Conservation (phyloP, 495 filamentous ascomycete genomes). For the Penicillium cataractarum region DNA sequence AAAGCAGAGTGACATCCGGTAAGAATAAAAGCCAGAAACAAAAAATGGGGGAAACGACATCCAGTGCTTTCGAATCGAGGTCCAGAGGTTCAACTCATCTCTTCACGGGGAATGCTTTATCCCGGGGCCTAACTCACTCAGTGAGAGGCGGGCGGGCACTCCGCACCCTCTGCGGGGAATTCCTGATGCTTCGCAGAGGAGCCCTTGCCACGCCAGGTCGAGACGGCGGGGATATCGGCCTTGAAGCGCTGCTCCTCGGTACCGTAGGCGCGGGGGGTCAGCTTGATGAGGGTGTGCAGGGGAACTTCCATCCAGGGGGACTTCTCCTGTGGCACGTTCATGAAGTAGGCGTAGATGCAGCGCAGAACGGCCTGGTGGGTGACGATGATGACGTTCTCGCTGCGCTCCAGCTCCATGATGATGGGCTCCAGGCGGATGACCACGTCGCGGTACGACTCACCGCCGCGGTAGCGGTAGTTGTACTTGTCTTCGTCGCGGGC, state of each 20-base stretch:
- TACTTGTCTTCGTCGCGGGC: constrained; percentile 97
- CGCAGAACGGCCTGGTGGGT: constrained; percentile 96
- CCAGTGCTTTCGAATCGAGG: background rate
- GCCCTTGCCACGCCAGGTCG: constrained; percentile 91
- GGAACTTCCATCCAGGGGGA: constrained; percentile 98
- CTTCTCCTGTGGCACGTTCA: constrained; percentile 89
- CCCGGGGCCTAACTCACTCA: background rate
- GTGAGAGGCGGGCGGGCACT: constrained; percentile 6
- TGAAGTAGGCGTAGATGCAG: constrained; percentile 98
- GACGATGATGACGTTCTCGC: constrained; percentile 96
- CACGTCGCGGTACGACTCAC: constrained; percentile 96
- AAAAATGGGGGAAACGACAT: background rate
- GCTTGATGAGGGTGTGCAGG: constrained; percentile 92
- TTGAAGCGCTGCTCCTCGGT: constrained; percentile 85
- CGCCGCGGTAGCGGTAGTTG: constrained; percentile 97
- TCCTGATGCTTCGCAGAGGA: constrained; percentile 77
- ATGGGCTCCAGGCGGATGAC: constrained; percentile 97
- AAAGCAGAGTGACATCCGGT: background rate
- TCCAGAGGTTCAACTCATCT: background rate
- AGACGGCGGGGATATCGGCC: constrained; percentile 91
- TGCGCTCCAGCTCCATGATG: constrained; percentile 97
- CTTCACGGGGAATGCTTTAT: background rate
- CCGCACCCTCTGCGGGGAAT: constrained; percentile 32
- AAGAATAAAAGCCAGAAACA: background rate
- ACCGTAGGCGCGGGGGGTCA: constrained; percentile 92